A percentile compares a stretch with the other conserved stretches of the same genome.
phyloP scores from a whole-genome alignment of 805 yeast genomes.

The Ogataea glucozyma region DNA sequence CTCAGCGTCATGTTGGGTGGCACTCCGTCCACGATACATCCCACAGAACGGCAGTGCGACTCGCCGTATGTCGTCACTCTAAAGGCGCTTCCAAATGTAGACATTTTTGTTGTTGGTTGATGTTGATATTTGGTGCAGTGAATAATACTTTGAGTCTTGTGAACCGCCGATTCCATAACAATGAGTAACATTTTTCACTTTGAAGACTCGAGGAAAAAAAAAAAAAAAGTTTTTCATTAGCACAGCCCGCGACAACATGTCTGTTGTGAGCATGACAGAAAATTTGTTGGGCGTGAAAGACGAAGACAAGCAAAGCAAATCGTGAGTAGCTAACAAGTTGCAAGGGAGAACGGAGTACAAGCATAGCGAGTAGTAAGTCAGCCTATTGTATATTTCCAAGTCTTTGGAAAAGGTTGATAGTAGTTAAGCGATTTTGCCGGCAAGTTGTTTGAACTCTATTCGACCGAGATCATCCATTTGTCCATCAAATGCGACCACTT shows the following conservation, averaged over 20 bases:
- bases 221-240: slow-evolving; percentile 1
- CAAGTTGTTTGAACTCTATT: no score
- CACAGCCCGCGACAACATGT: not conserved
- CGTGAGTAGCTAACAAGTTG: slow-evolving; percentile 1
- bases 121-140: not conserved
- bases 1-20: slow-evolving; percentile 90
- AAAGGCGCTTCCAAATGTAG: slow-evolving; percentile 66
- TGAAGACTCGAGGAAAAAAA: not conserved
- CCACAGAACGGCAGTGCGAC: slow-evolving; percentile 95
- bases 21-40: slow-evolving; percentile 97
- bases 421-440: no score
- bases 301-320: not conserved
- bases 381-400: no score
- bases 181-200: not conserved
- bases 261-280: no score
- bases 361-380: no score
- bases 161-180: not conserved
- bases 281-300: not conserved
- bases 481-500: no score
- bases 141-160: not conserved
- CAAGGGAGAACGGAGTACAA: no score
- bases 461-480: no score
- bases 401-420: no score
- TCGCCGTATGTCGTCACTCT: slow-evolving; percentile 96
- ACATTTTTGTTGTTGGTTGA: slow-evolving; percentile 45